Percentiles rank a stretch among this genome's conserved stretches.
These are phyloP conservation scores for Cordyceps fumosorosea DNA, from an alignment of 2,329 filamentous ascomycete genomes.

Conservation along the genomic window DNA sequence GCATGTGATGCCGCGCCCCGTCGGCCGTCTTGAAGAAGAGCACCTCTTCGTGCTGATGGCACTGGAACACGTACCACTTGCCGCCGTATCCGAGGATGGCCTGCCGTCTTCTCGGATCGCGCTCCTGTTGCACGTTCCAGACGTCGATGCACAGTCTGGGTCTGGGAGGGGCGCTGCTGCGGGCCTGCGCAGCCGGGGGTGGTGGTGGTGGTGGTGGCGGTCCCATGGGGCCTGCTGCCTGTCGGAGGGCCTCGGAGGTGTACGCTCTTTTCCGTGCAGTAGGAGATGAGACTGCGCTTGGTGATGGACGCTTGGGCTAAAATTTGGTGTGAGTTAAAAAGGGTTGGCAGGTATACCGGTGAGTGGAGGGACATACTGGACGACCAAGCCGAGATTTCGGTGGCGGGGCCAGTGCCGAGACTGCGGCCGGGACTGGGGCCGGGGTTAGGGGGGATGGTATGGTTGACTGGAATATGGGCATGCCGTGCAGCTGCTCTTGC, in stretches of 20 bases:
- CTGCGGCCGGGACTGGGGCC: not conserved
- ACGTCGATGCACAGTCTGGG: not conserved
- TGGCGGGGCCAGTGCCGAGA: too few relatives aligned
- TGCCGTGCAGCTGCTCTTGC: not conserved
- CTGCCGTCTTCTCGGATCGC: not conserved
- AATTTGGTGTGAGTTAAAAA: not conserved
- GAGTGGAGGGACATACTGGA: not conserved
- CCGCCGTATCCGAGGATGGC: constrained; percentile 1
- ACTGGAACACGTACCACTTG: constrained; percentile 12
- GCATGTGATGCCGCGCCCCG: not conserved
- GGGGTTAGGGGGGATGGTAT: not conserved
- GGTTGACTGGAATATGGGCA: not conserved
- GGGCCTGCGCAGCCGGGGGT: not conserved
- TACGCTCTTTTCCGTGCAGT: not conserved
- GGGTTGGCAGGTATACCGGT: accelerated
- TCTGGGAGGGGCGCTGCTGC: not conserved
- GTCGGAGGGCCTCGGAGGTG: not conserved
- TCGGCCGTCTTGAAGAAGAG: constrained; percentile 8
- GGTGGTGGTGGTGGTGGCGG: not conserved
- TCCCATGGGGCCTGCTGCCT: not conserved
- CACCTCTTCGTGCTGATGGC: constrained; percentile 1
- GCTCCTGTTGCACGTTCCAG: not conserved
- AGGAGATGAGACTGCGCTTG: not conserved
- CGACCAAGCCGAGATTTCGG: not conserved
- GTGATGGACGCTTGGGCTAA: not conserved